phyloP scores from a whole-genome alignment of 2,329 filamentous ascomycete genomes.

The Chaetomium olivaceum region DNA sequence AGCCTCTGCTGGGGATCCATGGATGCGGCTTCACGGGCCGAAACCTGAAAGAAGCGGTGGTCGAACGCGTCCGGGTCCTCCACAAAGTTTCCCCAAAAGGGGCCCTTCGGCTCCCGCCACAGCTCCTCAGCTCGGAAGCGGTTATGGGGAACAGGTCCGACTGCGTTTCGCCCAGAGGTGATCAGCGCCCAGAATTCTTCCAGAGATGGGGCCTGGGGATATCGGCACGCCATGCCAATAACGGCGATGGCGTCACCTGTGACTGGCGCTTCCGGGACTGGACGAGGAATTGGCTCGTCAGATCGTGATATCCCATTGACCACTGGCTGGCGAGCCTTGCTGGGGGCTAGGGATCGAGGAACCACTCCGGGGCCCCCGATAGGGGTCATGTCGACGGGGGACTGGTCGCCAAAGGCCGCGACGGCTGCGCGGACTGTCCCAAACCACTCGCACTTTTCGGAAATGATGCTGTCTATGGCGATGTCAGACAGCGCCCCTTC shows the following conservation, averaged over 20 bases:
- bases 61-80: too few species aligned
- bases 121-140: background rate
- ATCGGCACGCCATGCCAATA: conserved; percentile 41
- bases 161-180: conserved; percentile 34
- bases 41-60: too few species aligned
- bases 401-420: background rate
- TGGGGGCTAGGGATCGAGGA: background rate
- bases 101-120: background rate
- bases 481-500: background rate
- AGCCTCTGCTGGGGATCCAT: too few species aligned
- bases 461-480: background rate
- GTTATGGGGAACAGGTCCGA: conserved; percentile 30
- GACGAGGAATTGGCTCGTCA: background rate
- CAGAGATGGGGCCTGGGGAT: conserved; percentile 38
- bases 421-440: background rate
- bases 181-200: conserved; percentile 40
- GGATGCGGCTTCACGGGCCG: too few species aligned
- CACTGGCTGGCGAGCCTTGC: background rate
- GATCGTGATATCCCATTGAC: background rate
- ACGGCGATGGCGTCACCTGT: conserved; percentile 36
- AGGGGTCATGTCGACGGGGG: background rate
- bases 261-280: background rate
- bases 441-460: background rate
- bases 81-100: too few species aligned
- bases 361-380: background rate